phyloP scores from a whole-genome alignment of 1,139 yeast genomes.

The Meyerozyma elateridarum region DNA sequence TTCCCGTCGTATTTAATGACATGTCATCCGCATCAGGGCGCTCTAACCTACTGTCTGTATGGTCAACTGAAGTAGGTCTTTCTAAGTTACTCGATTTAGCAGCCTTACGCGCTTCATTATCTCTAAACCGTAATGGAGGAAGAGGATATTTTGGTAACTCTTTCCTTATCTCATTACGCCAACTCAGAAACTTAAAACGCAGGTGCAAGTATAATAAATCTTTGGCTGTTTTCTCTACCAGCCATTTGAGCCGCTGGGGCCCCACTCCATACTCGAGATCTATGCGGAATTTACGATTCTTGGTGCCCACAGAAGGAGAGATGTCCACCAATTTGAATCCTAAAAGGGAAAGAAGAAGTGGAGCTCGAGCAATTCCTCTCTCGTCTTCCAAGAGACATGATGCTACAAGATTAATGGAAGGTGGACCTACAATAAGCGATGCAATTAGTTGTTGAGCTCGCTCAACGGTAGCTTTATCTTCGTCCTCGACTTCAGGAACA shows the following conservation, averaged over 20 bases:
- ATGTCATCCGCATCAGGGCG: conserved; percentile 9
- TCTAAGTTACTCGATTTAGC: conserved; percentile 14
- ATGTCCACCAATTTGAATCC: conserved; percentile 60
- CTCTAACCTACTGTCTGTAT: conserved; percentile 4
- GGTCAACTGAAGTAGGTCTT: background rate
- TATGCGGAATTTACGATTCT: conserved; percentile 54
- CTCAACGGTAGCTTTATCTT: conserved; percentile 31
- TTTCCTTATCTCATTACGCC: conserved; percentile 31
- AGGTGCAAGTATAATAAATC: conserved; percentile 70
- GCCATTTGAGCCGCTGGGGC: conserved; percentile 73
- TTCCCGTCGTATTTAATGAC: conserved; percentile 17
- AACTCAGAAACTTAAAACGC: conserved; percentile 49
- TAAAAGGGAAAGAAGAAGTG: conserved; percentile 68
- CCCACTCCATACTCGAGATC: conserved; percentile 91
- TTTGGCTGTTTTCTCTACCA: conserved; percentile 64
- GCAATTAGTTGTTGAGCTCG: conserved; percentile 64
- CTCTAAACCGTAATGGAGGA: conserved; percentile 18
- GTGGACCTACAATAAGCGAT: conserved; percentile 67
- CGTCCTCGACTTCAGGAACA: conserved; percentile 17
- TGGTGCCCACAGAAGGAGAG: conserved; percentile 36
- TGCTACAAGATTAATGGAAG: conserved; percentile 74
- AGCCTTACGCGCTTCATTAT: conserved; percentile 13
- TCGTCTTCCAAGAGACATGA: conserved; percentile 76
- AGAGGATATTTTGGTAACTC: conserved; percentile 42
- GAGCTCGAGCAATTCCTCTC: conserved; percentile 72